Evolutionary conservation across 2,329 filamentous ascomycete genomes (phyloP), one percentile per base, ranked within the genome.

Genomic region (Hypoxylon sp.): DNA sequence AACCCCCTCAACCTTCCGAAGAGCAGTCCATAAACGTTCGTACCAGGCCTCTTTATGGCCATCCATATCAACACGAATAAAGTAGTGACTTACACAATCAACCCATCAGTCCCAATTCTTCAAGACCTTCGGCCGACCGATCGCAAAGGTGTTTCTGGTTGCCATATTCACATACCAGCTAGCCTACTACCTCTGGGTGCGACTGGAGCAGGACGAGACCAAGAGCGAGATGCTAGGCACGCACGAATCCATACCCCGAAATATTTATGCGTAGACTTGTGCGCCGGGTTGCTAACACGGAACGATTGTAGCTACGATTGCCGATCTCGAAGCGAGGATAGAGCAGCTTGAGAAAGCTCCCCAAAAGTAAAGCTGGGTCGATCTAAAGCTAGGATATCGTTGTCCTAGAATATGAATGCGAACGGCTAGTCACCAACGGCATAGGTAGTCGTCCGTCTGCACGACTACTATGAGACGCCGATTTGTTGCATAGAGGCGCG

Each of bases 101-200:
- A 29, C 36, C 38, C 31, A n/a, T 12, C 61, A 88, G 82, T 72
- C 81, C 38, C 75, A 78, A 35, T 92, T 92, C 73, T 93, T 91
- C 76, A 86, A 83, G 66, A 84, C 83, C 9, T 91, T 91, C 66
- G 83, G 85, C 27, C 79, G 87, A 1, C 89, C 90, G 2, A 77
- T 93, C 34, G 79, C 83, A 43, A 93, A 91, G 73, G 84, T 85
- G 44, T 82, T 90, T 59, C 78, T 93, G 26, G 79, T 88, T 66
- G 88, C 90, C 44, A 80, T 91, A 46, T 85, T 90, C 66, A 88
- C 86, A 2, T 94, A 93, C 69, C 90, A 94, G 71, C 63, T 89
- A n/a, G 71, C 80, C 9, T 93, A 92, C 72, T 90, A 83, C 75
- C 74, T 73, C 9, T 94, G 90, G 90, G 68, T 82, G 26, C 89